phyloP scores from a whole-genome alignment of 139 green algal genomes.

The Spirogloea muscicola region DNA sequence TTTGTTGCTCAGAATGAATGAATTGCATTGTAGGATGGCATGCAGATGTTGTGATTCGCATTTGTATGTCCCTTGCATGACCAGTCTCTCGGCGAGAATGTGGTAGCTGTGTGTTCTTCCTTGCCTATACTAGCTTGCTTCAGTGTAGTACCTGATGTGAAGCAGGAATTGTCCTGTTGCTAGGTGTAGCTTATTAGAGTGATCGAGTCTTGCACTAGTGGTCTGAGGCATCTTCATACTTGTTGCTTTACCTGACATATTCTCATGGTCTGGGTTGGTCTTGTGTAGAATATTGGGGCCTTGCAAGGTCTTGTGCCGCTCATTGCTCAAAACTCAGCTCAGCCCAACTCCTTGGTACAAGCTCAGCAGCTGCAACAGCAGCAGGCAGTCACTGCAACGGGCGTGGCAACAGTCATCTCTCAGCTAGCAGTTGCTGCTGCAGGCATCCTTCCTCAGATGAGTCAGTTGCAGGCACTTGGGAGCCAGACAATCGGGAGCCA shows the following conservation, averaged over 20 bases:
- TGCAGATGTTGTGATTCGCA: not conserved
- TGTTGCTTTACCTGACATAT: not conserved
- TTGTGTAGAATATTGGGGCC: conserved; percentile 32
- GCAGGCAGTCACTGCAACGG: conserved; percentile 22
- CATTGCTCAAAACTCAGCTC: conserved; percentile 15
- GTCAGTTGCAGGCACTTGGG: not conserved
- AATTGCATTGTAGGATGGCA: not conserved
- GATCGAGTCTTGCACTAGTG: not conserved
- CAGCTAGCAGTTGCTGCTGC: conserved; percentile 28
- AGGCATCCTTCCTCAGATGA: conserved; percentile 30
- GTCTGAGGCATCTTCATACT: not conserved
- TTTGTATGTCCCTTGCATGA: conserved; percentile 2
- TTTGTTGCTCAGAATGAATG: not conserved
- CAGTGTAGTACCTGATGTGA: not conserved
- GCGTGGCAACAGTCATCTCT: conserved; percentile 28
- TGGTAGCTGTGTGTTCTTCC: not conserved
- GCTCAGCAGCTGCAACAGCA: conserved; percentile 35
- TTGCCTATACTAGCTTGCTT: not conserved
- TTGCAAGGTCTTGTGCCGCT: conserved; percentile 29
- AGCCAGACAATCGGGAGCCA: not conserved
- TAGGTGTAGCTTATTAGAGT: too few species aligned
- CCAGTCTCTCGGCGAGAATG: too few species aligned
- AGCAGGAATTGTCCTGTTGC: not conserved
- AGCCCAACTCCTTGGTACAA: conserved; percentile 10
- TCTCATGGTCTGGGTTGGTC: not conserved